Evolutionary conservation across 768 basidiomycete genomes (phyloP).

Genomic region (Lactifluus piperatus): DNA sequence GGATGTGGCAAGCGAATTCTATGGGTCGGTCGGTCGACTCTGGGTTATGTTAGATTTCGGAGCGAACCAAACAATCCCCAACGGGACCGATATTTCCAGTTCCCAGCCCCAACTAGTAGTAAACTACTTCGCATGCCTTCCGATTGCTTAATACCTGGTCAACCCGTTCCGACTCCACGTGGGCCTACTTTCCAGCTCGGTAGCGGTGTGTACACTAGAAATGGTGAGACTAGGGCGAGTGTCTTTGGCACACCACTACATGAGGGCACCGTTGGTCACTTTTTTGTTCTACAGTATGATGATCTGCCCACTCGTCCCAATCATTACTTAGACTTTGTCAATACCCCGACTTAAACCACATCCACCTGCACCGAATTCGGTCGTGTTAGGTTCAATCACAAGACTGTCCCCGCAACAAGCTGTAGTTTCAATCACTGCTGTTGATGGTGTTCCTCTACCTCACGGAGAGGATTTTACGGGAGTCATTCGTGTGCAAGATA

Average conservation of each 20-base stretch:
- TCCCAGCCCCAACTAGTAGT: not conserved
- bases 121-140: constrained; percentile 26
- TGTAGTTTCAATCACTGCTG: constrained; percentile 72
- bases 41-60: constrained; percentile 23
- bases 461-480: constrained; percentile 84
- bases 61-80: constrained; percentile 19
- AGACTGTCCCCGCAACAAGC: constrained; percentile 82
- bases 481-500: constrained; percentile 81
- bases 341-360: constrained; percentile 62
- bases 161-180: constrained; percentile 53
- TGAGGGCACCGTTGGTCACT: constrained; percentile 58
- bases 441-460: constrained; percentile 78
- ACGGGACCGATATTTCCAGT: no score
- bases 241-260: constrained; percentile 55
- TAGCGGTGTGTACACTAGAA: constrained; percentile 54
- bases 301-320: constrained; percentile 9
- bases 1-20: constrained; percentile 21
- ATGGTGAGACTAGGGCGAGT: constrained; percentile 59
- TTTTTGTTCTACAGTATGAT: constrained; percentile 21
- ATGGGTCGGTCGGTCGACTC: not conserved
- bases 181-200: constrained; percentile 52
- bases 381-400: constrained; percentile 74
- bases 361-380: constrained; percentile 65
- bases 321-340: constrained; percentile 40
- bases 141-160: constrained; percentile 58